Evolutionary conservation across 345 rosid species (phyloP), one percentile per base, ranked within the genome.

Genomic region (Sisymbrium altissimum): DNA sequence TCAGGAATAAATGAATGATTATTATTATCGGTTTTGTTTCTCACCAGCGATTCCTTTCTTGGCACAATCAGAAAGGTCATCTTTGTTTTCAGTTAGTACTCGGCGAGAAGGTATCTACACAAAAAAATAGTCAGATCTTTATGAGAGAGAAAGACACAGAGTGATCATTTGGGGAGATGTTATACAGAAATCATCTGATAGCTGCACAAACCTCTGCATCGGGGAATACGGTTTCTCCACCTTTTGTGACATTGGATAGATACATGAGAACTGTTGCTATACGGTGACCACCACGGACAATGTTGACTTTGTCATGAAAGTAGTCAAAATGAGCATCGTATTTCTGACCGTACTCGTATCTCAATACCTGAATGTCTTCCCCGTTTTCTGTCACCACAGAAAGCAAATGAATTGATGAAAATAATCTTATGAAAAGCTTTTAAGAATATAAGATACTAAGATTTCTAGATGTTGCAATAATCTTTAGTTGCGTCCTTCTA

Each of bases 241-340:
- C 98, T 82, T 88, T 86, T 48, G 71, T 82, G 66, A 94, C 98
- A 81, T 91, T 84, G 66, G 89, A 76, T 45, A 94, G 97, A 84
- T 94, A 94, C 97, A 94, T 81, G 43, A 94, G 93, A 50, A 91
- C 88, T 4, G 98, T 91, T 29, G 95, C 96, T 60, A 85, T 5
- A 30, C 96, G 95, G 80, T 94, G 98, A 80, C 97, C 97, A 77
- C 98, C 98, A 32, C 96, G 91, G 15, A 81, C 90, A 68, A 91
- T 89, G 65, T 94, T 94, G 41, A 89, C 93, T 82, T 89, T 86
- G 85, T 94, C 98, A 12, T 65, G 80, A 76, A 94, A 94, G 86
- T 91, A 94, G 77, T 94, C 98, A 55, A 77, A 84, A 78, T 89
- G 97, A 5, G 98, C 88, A n/a, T 94, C 98, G 25, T 94, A 94